These are phyloP conservation scores for Strobilomyces dryophilus DNA, from an alignment of 768 basidiomycete genomes.

Conservation along the genomic window DNA sequence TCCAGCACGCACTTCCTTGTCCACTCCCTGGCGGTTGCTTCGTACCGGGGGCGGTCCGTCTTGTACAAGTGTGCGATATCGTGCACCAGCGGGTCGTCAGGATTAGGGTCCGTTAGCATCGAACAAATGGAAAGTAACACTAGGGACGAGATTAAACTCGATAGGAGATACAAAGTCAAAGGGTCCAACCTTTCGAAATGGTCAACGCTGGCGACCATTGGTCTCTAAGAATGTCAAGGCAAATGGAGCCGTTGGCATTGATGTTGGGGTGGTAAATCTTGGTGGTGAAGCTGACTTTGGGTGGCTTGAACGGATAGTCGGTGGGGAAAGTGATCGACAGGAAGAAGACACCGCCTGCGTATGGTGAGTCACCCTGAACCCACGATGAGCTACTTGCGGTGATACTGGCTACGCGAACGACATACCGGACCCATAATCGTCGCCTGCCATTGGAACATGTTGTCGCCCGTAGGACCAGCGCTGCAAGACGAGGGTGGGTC, in stretches of 20 bases:
- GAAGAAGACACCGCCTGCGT: conserved; percentile 99
- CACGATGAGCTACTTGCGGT: conserved; percentile 22
- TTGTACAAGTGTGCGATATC: conserved; percentile 99
- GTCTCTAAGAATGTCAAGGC: conserved; percentile 96
- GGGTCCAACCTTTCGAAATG: conserved; percentile 86
- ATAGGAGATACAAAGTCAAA: not conserved
- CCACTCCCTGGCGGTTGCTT: conserved; percentile 98
- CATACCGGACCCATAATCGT: conserved; percentile 99
- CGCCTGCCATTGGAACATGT: conserved; percentile 99
- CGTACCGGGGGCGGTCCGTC: conserved; percentile 96
- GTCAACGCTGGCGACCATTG: conserved; percentile 99
- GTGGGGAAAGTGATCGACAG: conserved; percentile 89
- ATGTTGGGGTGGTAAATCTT: conserved; percentile 99
- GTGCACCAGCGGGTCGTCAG: conserved; percentile 97
- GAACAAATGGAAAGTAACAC: conserved; percentile 98
- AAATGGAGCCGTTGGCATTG: conserved; percentile 99
- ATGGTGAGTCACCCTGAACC: conserved; percentile 89
- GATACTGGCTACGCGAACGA: conserved; percentile 11
- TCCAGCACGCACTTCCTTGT: conserved; percentile 82
- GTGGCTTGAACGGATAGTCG: conserved; percentile 99
- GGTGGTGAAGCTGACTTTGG: conserved; percentile 99
- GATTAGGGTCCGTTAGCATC: conserved; percentile 99
- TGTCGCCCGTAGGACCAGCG: conserved; percentile 95
- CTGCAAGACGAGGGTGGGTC: conserved; percentile 99
- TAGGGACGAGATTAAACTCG: conserved; percentile 27